Evolutionary conservation across 1,139 yeast genomes (phyloP).

Genomic region (Barnettozyma hawaiiensis): DNA sequence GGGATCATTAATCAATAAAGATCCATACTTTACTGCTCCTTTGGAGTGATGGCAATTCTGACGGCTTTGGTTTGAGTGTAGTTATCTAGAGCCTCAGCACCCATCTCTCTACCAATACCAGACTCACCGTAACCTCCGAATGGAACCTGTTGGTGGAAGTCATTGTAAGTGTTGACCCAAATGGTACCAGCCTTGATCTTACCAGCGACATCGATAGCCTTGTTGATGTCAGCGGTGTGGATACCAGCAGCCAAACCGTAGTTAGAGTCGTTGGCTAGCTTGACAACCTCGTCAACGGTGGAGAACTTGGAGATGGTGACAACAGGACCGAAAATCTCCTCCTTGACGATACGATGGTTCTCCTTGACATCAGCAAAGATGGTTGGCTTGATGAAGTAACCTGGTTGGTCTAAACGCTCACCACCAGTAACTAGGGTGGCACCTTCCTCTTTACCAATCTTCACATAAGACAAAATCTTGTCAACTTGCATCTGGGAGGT

Average conservation of each 20-base stretch:
- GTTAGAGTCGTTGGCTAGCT: constrained; percentile 55
- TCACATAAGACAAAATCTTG: constrained; percentile 53
- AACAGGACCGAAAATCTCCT: constrained; percentile 83
- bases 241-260: constrained; percentile 76
- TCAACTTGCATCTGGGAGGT: constrained; percentile 53
- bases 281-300: constrained; percentile 57
- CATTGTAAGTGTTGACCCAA: constrained; percentile 54
- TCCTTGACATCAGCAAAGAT: constrained; percentile 69
- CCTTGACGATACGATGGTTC: constrained; percentile 60
- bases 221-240: constrained; percentile 53
- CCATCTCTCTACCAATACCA: constrained; percentile 74
- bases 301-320: constrained; percentile 60
- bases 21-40: constrained; percentile 5
- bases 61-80: constrained; percentile 63
- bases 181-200: constrained; percentile 66
- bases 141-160: constrained; percentile 51
- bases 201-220: constrained; percentile 53
- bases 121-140: constrained; percentile 63
- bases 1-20: neutral
- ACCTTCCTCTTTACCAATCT: constrained; percentile 54
- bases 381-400: constrained; percentile 73
- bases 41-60: constrained; percentile 17
- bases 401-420: constrained; percentile 49
- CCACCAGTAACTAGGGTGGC: constrained; percentile 61
- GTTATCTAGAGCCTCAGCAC: constrained; percentile 59